These are phyloP conservation scores for Globisporangium polare DNA, from an alignment of 352 stramenopile species.

Conservation along the genomic window DNA sequence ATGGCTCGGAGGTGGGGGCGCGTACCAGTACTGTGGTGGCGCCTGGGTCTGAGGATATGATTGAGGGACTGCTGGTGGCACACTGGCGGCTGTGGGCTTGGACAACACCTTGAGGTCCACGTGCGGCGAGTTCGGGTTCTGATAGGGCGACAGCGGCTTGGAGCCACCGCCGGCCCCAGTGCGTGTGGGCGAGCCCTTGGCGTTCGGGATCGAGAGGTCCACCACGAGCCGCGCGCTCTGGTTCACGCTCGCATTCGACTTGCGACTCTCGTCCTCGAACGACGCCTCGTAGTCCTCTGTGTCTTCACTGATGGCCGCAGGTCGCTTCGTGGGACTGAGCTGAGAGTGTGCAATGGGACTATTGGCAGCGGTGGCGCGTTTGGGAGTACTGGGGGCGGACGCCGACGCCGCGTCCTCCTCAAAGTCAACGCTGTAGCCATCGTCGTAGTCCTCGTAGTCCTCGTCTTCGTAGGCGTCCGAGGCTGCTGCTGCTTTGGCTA, in stretches of 20 bases:
- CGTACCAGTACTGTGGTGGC: slow-evolving; percentile 6
- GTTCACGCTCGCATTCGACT: slow-evolving; percentile 28
- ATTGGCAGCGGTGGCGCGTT: neutral
- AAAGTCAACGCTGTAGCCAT: slow-evolving; percentile 73
- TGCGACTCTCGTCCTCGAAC: slow-evolving; percentile 68
- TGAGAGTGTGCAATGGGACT: neutral
- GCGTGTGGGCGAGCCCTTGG: slow-evolving; percentile 33
- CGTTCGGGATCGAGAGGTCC: slow-evolving; percentile 55
- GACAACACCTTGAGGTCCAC: slow-evolving; percentile 45
- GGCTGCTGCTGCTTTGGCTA: slow-evolving; percentile 13
- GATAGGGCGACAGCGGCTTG: slow-evolving; percentile 6
- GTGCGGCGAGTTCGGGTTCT: slow-evolving; percentile 28
- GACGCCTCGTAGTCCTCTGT: slow-evolving; percentile 58
- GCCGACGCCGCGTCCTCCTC: slow-evolving; percentile 31
- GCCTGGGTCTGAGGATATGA: neutral
- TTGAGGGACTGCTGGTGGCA: slow-evolving; percentile 1
- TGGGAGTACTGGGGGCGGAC: neutral
- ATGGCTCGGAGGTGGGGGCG: neutral
- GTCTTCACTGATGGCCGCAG: slow-evolving; percentile 24
- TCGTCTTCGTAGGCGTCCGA: slow-evolving; percentile 25
- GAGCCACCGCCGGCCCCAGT: neutral
- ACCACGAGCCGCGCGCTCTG: slow-evolving; percentile 43
- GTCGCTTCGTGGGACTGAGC: slow-evolving; percentile 2
- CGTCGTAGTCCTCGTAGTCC: slow-evolving; percentile 43
- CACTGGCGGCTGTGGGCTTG: slow-evolving; percentile 19